Evolutionary conservation across 768 basidiomycete genomes (phyloP).

Genomic region (Nidularia sp.): DNA sequence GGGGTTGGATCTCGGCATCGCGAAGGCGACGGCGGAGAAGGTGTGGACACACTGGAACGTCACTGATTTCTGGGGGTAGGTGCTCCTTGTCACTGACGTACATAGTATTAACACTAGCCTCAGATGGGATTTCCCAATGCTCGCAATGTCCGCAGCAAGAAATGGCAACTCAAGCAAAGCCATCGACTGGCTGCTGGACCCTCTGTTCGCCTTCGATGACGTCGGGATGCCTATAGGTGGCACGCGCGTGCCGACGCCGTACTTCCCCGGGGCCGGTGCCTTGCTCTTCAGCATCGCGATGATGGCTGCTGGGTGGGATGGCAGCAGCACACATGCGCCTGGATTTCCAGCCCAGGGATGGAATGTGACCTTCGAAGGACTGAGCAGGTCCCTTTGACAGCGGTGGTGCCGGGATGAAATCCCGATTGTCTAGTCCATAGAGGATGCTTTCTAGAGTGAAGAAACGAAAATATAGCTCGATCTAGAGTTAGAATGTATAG

Average conservation of each 20-base stretch:
- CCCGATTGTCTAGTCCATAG: no score
- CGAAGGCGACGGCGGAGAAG: conserved; percentile 46
- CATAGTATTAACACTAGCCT: background rate
- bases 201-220: conserved; percentile 54
- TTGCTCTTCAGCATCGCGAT: conserved; percentile 50
- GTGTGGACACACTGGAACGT: conserved; percentile 54
- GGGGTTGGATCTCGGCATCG: conserved; percentile 40
- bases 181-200: conserved; percentile 50
- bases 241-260: conserved; percentile 50
- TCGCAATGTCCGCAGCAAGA: conserved; percentile 59
- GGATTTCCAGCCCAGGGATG: conserved; percentile 25
- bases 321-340: conserved; percentile 14
- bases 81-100: background rate
- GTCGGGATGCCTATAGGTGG: conserved; percentile 59
- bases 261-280: conserved; percentile 53
- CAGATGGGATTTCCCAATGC: conserved; percentile 63
- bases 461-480: no score
- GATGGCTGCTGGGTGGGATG: conserved; percentile 60
- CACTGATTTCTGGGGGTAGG: conserved; percentile 50
- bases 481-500: no score
- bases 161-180: conserved; percentile 45
- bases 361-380: conserved; percentile 18
- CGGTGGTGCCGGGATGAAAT: no score
- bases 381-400: no score
- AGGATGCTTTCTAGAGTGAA: no score